These are phyloP conservation scores for Epichloe bromicola DNA, from an alignment of 2,329 filamentous ascomycete species.

Conservation along the genomic window DNA sequence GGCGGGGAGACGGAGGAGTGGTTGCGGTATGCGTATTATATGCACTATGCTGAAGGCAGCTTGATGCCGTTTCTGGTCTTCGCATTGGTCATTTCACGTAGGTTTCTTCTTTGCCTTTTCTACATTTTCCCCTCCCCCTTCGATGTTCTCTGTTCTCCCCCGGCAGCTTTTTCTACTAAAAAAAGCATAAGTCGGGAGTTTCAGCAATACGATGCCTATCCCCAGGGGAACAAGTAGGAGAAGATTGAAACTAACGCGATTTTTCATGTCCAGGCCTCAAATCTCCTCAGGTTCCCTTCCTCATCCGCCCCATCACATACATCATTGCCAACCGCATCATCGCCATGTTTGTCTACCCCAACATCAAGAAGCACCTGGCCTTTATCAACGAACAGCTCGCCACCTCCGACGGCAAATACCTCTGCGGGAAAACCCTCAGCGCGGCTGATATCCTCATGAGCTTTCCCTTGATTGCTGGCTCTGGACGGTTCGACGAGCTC, in stretches of 20 bases:
- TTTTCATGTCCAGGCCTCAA: constrained; percentile 24
- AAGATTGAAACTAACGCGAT: neutral
- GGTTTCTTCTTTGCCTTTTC: constrained; percentile 12
- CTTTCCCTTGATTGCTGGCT: constrained; percentile 35
- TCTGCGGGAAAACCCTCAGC: constrained; percentile 36
- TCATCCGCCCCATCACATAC: constrained; percentile 37
- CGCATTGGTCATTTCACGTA: constrained; percentile 43
- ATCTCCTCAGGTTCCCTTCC: constrained; percentile 34
- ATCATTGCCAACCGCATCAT: constrained; percentile 30
- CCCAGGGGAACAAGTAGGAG: no score
- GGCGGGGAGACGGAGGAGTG: constrained; percentile 49
- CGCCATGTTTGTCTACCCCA: constrained; percentile 31
- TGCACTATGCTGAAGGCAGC: constrained; percentile 79
- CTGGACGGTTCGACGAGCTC: constrained; percentile 25
- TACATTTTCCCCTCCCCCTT: neutral
- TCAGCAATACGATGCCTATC: neutral
- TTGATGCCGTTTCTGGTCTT: constrained; percentile 62
- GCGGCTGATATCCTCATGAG: constrained; percentile 41
- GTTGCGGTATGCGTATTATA: constrained; percentile 50
- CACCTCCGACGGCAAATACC: constrained; percentile 31
- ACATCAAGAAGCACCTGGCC: constrained; percentile 32
- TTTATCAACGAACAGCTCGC: constrained; percentile 37
- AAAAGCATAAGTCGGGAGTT: neutral
- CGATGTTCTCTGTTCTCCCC: neutral
- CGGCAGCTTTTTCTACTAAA: no score